These are phyloP conservation scores for Boeremia exigua DNA, from an alignment of 2,329 filamentous ascomycete species.

Conservation along the genomic window DNA sequence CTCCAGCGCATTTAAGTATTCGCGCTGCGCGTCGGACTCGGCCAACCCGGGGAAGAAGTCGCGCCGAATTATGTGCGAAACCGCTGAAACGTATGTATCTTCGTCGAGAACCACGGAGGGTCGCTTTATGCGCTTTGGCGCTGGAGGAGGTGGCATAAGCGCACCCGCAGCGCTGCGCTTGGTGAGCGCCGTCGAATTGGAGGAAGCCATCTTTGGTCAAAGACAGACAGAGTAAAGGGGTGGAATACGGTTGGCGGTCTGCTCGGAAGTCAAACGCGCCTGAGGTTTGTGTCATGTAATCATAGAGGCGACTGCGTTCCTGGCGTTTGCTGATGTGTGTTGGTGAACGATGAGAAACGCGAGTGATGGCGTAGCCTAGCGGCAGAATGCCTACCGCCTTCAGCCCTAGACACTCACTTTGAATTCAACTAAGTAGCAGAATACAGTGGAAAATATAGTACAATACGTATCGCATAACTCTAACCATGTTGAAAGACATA, in stretches of 20 bases:
- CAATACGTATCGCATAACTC: not conserved
- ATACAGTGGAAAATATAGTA: not conserved
- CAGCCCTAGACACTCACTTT: not conserved
- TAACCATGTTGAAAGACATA: not conserved
- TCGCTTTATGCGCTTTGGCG: constrained; percentile 87
- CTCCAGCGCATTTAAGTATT: constrained; percentile 90
- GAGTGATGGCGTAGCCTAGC: constrained; percentile 8
- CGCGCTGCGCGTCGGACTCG: constrained; percentile 84
- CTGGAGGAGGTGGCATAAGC: constrained; percentile 87
- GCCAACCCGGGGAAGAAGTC: constrained; percentile 95
- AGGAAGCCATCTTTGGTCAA: constrained; percentile 30
- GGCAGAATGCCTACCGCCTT: constrained; percentile 15
- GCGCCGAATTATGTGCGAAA: constrained; percentile 92
- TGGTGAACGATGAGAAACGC: not conserved
- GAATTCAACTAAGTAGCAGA: not conserved
- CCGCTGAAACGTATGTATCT: constrained; percentile 86
- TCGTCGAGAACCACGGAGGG: constrained; percentile 89
- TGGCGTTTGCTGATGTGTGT: not conserved
- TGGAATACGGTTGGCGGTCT: constrained; percentile 1
- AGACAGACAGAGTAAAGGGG: not conserved
- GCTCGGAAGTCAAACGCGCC: constrained; percentile 10
- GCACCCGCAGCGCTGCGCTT: constrained; percentile 71
- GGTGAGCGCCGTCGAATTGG: constrained; percentile 65
- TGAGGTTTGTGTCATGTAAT: not conserved
- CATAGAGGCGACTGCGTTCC: not conserved